These are phyloP conservation scores for Amanita thiersii DNA, from an alignment of 768 basidiomycete species.

Conservation along the genomic window DNA sequence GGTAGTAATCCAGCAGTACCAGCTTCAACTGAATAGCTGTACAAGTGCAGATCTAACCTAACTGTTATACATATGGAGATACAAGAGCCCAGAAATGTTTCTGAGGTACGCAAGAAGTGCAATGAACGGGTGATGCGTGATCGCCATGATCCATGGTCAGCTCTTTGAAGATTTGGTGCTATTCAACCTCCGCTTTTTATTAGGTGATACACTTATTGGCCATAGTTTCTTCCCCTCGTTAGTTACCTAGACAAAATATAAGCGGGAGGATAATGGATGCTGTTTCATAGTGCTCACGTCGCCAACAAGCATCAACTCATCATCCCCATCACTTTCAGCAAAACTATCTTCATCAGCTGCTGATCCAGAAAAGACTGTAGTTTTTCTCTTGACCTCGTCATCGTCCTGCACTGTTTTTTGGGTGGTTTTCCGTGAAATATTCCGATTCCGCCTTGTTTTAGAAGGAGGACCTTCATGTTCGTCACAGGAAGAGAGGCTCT, in stretches of 20 bases:
- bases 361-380: no score
- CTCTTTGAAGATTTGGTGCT: conserved; percentile 8
- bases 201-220: conserved; percentile 16
- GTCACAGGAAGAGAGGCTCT: not conserved
- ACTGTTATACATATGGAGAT: no score
- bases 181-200: conserved; percentile 26
- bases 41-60: no score
- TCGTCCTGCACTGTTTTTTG: conserved; percentile 12
- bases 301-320: conserved; percentile 55
- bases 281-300: conserved; percentile 30
- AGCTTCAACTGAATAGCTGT: no score
- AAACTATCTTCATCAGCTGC: conserved; percentile 19
- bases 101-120: no score
- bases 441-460: not conserved
- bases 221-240: conserved; percentile 12
- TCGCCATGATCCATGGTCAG: no score
- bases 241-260: not conserved
- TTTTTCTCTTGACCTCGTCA: conserved; percentile 19
- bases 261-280: not conserved
- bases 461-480: not conserved
- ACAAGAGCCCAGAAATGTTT: no score
- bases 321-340: conserved; percentile 37
- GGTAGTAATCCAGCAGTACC: no score
- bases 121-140: no score
- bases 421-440: conserved; percentile 7